Evolutionary conservation across 352 stramenopile species (phyloP), one percentile per base, ranked within the genome.

Genomic region (Blastocystis sp.): DNA sequence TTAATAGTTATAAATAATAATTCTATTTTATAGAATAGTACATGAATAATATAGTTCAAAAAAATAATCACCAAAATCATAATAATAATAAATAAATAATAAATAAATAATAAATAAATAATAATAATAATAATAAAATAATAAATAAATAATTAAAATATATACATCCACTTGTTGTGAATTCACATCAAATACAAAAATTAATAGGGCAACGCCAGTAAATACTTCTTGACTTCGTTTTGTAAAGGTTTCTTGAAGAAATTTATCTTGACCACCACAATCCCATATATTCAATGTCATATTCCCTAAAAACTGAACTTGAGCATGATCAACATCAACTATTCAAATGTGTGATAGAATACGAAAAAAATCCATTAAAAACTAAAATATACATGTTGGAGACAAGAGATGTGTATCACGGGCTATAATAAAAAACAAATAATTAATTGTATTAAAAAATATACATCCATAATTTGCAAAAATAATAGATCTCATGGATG

Each of bases 201-300:
- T 95, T 3, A 88, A 70, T 46, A 95, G 67, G 72, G 95, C 89
- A 23, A 98, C 91, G 64, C 80, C 91, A 30, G 87, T 79, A 76
- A 98, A 98, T 66, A 97, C 96, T 59, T 93, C 88, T 67, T 97
- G 86, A n/a, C 89, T 78, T 76, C 96, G 55, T 80, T 83, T 68
- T 96, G 87, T 71, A 96, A 96, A 76, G 96, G 96, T 68, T 84
- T 93, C 65, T 95, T 86, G 69, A 94, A 97, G 66, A 97, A 97
- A 41, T 81, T 83, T 71, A 23, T 97, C 89, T 72, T 98, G 91
- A 13, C 48, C 91, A 65, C 91, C 91, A 70, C 91, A 98, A 72
- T 98, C 91, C 88, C 90, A 97, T 27, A 98, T 72, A 73, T 96
- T 96, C 19, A 98, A 75, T 40, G 95, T 85, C 21, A 98, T 73